Evolutionary conservation across 805 yeast species (phyloP).

Genomic region (Grigorovia jiainica): DNA sequence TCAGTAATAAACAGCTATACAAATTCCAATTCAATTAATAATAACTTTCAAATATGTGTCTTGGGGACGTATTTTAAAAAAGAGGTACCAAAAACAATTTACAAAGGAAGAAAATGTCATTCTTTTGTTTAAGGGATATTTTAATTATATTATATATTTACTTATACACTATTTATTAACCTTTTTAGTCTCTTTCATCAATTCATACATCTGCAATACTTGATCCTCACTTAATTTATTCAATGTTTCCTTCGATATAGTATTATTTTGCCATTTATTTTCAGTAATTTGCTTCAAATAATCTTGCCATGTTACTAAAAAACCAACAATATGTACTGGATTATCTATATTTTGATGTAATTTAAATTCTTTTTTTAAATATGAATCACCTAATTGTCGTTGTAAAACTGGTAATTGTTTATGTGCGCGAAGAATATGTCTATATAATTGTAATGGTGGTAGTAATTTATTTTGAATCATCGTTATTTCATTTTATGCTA

Average conservation of each 20-base stretch:
- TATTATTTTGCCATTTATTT: constrained; percentile 55
- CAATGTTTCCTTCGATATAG: constrained; percentile 53
- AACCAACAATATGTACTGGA: constrained; percentile 90
- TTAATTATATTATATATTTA: too few relatives aligned
- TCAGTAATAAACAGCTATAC: too few relatives aligned
- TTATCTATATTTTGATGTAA: constrained; percentile 75
- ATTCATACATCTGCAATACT: constrained; percentile 67
- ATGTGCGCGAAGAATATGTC: constrained; percentile 79
- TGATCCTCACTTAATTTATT: constrained; percentile 89
- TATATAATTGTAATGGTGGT: constrained; percentile 75
- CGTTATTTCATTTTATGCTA: too few relatives aligned
- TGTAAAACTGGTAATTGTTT: constrained; percentile 53
- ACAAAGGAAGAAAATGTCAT: too few relatives aligned
- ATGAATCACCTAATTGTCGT: constrained; percentile 76
- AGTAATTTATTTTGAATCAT: too few relatives aligned
- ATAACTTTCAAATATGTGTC: too few relatives aligned
- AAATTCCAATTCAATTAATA: too few relatives aligned
- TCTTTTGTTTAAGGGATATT: too few relatives aligned
- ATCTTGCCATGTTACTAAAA: constrained; percentile 90
- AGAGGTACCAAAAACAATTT: too few relatives aligned
- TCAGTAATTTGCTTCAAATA: constrained; percentile 52
- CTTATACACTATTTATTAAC: too few relatives aligned
- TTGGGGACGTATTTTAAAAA: too few relatives aligned
- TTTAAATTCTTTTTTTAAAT: constrained; percentile 82
- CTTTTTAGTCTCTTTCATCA: constrained; percentile 57